Evolutionary conservation across 805 yeast species (phyloP), one percentile per base, ranked within the genome.

Genomic region (Starmerella ratchasimensis): DNA sequence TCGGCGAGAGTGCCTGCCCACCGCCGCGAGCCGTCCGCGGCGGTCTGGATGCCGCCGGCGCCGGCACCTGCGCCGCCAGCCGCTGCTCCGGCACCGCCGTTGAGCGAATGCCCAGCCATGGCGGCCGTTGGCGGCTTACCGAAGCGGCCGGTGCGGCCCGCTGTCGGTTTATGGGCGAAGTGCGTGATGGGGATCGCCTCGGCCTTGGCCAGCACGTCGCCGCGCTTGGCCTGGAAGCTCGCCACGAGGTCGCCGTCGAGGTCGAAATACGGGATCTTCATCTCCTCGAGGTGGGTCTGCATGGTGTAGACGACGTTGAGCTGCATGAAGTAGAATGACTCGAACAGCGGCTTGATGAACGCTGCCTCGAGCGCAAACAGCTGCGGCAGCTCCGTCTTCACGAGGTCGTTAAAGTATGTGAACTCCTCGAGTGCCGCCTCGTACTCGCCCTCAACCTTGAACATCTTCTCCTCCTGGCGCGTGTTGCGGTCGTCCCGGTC

Each of bases 191-290:
- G 81, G 50, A 90, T 73, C 4, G 80, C 76, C 56, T 88, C 97
- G 1, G 95, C 68, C 53, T 74, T 76, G 54, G 86, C 95, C 55
- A 84, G 93, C 34, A 88, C 72, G 49, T 83, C 76, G 28, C 97
- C 98, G 58, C 93, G 76, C 64, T 90, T 90, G 45, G 65, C 67
- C 23, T 57, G 60, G 61, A 77, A 90, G 3, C 86, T 78, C 56
- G 80, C 88, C 38, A 80, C 67, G 45, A 90, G 80, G 56, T 84
- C 97, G 31, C 80, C 68, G 35, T 72, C 66, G 55, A 90, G 66
- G 57, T 90, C 93, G 60, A 90, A 90, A 62, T 90, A 90, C 13
- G 96, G 95, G 48, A 90, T 90, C 63, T 90, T 84, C 80, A 88
- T 76, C 56, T 82, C 94, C 62, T 88, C 94, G 82, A 88, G 81